Percentiles rank a stretch among this genome's conserved stretches.
Evolutionary conservation across 2,329 filamentous ascomycete species (phyloP).

Genomic region (Talaromyces sp.): DNA sequence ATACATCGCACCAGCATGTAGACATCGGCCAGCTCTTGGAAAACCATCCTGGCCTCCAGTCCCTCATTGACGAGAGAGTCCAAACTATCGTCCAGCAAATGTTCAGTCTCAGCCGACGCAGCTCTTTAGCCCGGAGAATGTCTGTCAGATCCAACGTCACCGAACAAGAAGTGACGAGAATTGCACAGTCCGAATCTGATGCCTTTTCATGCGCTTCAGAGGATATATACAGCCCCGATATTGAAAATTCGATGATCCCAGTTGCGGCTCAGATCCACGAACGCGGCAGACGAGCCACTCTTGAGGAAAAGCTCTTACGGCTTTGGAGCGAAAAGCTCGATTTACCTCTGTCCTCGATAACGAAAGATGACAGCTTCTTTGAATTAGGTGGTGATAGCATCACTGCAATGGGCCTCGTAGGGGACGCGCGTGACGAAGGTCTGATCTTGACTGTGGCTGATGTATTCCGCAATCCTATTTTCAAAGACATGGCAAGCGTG

Average conservation of each 20-base stretch:
- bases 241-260: conserved; percentile 15
- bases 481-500: conserved; percentile 35
- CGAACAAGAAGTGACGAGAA: neutral
- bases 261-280: conserved; percentile 28
- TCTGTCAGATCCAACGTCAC: conserved; percentile 8
- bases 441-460: conserved; percentile 39
- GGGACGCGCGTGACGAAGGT: conserved; percentile 36
- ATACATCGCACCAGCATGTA: neutral
- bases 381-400: conserved; percentile 39
- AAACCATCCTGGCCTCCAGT: conserved; percentile 23
- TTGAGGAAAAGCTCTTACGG: conserved; percentile 33
- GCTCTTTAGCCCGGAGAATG: conserved; percentile 6
- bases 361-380: conserved; percentile 39
- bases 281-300: conserved; percentile 21
- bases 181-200: conserved; percentile 6
- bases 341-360: conserved; percentile 27
- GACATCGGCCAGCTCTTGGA: conserved; percentile 4
- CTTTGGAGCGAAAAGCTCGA: conserved; percentile 36
- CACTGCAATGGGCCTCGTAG: conserved; percentile 38
- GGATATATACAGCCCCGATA: conserved; percentile 8
- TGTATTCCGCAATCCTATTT: conserved; percentile 39
- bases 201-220: conserved; percentile 10
- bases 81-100: conserved; percentile 30
- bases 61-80: conserved; percentile 31
- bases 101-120: conserved; percentile 21